Percentiles rank a stretch among this genome's conserved stretches.
phyloP scores from a whole-genome alignment of 1,284 basidiomycete genomes.

The Mycosarcoma maydis region DNA sequence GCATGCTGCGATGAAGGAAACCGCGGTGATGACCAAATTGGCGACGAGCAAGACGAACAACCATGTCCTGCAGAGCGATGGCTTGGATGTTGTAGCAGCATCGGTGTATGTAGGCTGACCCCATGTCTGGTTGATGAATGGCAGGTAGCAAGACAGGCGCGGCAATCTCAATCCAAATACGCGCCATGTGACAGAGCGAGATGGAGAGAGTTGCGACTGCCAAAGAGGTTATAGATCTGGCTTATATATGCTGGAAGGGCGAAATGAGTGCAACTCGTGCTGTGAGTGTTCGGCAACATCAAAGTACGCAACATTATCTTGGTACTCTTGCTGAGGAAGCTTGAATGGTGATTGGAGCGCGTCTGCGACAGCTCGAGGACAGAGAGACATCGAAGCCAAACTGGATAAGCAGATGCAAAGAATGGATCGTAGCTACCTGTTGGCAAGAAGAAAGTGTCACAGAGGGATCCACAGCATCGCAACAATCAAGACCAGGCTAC shows the following conservation, averaged over 20 bases:
- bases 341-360: slow-evolving; percentile 15
- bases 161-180: no score
- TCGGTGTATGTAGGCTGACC: no score
- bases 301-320: slow-evolving; percentile 17
- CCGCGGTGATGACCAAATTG: slow-evolving; percentile 14
- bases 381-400: slow-evolving; percentile 16
- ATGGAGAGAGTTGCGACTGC: neutral
- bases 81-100: no score
- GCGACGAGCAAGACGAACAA: slow-evolving; percentile 13
- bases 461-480: no score
- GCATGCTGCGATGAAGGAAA: slow-evolving; percentile 29
- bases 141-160: no score
- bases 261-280: slow-evolving; percentile 9
- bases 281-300: slow-evolving; percentile 4
- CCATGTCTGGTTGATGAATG: no score
- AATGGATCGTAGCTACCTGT: no score
- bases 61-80: no score
- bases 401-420: no score
- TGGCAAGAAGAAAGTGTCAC: no score
- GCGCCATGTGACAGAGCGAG: neutral
- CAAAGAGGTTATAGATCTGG: slow-evolving; percentile 20
- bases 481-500: no score
- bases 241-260: slow-evolving; percentile 1
- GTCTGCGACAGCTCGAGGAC: slow-evolving; percentile 16
- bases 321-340: slow-evolving; percentile 16